Conservation (phyloP, 352 stramenopile species). For the Phytophthora rubi region DNA sequence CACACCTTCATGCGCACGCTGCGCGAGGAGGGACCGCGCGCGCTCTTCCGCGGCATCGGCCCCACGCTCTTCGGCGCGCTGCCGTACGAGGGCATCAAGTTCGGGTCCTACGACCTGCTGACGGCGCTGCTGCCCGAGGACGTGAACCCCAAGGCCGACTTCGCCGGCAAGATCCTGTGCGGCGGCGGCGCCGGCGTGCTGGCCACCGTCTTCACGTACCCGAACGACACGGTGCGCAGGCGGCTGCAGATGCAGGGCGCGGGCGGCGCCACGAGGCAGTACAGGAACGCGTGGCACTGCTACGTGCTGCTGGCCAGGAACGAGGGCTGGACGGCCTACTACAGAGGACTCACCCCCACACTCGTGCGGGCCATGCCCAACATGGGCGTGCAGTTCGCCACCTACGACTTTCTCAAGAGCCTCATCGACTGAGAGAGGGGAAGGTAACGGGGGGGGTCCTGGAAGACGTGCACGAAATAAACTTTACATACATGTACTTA, state of each 20-base stretch:
- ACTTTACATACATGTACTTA: not conserved
- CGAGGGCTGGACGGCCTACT: constrained; percentile 77
- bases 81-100: constrained; percentile 86
- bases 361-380: constrained; percentile 87
- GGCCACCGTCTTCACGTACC: constrained; percentile 89
- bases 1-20: constrained; percentile 76
- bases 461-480: not conserved
- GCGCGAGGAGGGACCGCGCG: constrained; percentile 66
- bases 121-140: constrained; percentile 60
- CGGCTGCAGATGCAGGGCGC: constrained; percentile 89
- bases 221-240: constrained; percentile 87
- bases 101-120: constrained; percentile 79
- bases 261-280: constrained; percentile 60
- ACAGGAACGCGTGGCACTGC: constrained; percentile 80
- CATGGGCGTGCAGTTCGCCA: constrained; percentile 89
- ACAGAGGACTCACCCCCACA: constrained; percentile 78
- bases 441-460: not conserved
- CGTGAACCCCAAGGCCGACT: constrained; percentile 64
- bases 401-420: constrained; percentile 82
- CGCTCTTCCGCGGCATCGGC: constrained; percentile 75
- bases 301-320: constrained; percentile 66
- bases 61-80: constrained; percentile 74
- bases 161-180: constrained; percentile 73
- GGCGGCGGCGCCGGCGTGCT: constrained; percentile 83
- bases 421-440: constrained; percentile 33